Percentiles rank a stretch among this genome's conserved stretches.
phyloP scores from a whole-genome alignment of 2,329 filamentous ascomycete species.

The Phymatotrichopsis omnivora region DNA sequence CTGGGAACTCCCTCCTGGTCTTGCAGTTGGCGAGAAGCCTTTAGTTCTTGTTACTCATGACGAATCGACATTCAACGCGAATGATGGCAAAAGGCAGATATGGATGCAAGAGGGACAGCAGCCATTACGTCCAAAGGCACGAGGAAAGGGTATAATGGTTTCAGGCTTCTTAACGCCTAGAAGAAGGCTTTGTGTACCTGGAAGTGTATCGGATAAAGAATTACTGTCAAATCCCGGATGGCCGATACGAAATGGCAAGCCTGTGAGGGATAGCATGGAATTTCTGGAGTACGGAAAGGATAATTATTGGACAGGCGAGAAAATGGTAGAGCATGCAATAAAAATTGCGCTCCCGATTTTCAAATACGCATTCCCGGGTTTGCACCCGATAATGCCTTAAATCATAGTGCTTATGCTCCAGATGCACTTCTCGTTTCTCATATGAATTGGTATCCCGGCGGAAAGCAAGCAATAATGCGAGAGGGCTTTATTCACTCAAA shows the following conservation, averaged over 20 bases:
- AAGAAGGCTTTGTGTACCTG: slow-evolving; percentile 3
- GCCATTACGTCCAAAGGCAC: background rate
- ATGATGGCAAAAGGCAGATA: slow-evolving; percentile 13
- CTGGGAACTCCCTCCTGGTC: background rate
- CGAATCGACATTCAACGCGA: slow-evolving; percentile 17
- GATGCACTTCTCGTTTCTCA: too few species aligned
- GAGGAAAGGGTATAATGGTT: slow-evolving; percentile 15
- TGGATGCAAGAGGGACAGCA: slow-evolving; percentile 11
- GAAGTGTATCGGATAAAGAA: slow-evolving; percentile 3
- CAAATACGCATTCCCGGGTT: background rate
- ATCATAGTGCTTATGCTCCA: too few species aligned
- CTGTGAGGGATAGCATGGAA: background rate
- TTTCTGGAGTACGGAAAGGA: slow-evolving; percentile 10
- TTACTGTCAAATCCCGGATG: background rate
- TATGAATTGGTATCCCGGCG: too few species aligned
- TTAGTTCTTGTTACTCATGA: slow-evolving; percentile 17
- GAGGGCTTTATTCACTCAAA: too few species aligned
- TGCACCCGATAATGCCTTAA: too few species aligned
- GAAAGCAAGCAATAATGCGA: too few species aligned
- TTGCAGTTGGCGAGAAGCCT: slow-evolving; percentile 9
- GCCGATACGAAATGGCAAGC: background rate
- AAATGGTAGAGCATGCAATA: slow-evolving; percentile 11
- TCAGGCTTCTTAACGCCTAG: slow-evolving; percentile 11
- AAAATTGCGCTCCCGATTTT: slow-evolving; percentile 5
- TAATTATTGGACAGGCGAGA: slow-evolving; percentile 14